Evolutionary conservation across 495 filamentous ascomycete species (phyloP).

Genomic region (Glarea lozoyensis): DNA sequence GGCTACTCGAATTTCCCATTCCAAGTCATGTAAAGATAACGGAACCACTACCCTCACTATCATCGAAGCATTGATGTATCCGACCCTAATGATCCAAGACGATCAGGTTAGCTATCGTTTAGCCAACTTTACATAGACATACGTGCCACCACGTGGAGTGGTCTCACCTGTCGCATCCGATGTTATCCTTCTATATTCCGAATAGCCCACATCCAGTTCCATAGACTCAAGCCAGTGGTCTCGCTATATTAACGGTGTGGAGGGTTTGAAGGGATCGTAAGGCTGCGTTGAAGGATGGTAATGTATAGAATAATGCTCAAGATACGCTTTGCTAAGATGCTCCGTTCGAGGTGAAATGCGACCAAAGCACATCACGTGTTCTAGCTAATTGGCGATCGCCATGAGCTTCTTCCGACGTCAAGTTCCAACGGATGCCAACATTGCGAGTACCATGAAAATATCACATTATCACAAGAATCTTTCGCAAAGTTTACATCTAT

Average conservation of each 20-base stretch:
- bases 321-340: conserved; percentile 7
- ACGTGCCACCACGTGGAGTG: conserved; percentile 19
- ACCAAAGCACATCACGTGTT: conserved; percentile 2
- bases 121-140: conserved; percentile 5
- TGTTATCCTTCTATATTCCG: conserved; percentile 8
- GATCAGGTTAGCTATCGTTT: conserved; percentile 10
- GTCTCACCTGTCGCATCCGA: conserved; percentile 18
- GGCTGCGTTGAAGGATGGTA: conserved; percentile 14
- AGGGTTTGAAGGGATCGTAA: conserved; percentile 13
- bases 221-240: conserved; percentile 1
- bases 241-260: conserved; percentile 5
- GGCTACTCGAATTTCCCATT: conserved; percentile 16
- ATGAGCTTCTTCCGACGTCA: conserved; percentile 6
- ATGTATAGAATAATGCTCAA: conserved; percentile 10
- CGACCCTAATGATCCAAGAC: conserved; percentile 1
- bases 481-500: no score
- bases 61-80: conserved; percentile 10
- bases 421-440: no score
- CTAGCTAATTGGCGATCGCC: background rate
- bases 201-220: conserved; percentile 2
- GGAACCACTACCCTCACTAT: conserved; percentile 5
- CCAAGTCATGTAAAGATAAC: conserved; percentile 15
- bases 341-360: conserved; percentile 4
- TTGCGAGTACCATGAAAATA: no score
- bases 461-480: no score